These are phyloP conservation scores for Colletotrichum kahawae DNA, from an alignment of 2,329 filamentous ascomycete genomes.

Conservation along the genomic window DNA sequence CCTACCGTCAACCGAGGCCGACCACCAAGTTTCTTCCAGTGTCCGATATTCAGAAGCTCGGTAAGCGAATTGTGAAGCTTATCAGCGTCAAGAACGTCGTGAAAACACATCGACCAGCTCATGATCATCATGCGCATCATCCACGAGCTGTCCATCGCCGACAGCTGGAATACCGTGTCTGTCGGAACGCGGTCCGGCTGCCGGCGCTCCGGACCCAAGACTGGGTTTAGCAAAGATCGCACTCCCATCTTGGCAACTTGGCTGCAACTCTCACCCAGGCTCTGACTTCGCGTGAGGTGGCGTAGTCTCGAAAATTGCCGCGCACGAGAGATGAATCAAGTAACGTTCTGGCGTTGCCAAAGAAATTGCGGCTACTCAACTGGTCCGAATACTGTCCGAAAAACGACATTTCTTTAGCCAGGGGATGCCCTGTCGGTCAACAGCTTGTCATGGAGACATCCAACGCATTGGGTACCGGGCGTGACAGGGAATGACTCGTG, in stretches of 20 bases:
- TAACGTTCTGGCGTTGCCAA: background rate
- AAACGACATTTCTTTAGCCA: background rate
- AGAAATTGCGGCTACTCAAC: background rate
- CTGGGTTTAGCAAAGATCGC: slow-evolving; percentile 5
- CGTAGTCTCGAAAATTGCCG: background rate
- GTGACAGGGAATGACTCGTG: slow-evolving; percentile 1
- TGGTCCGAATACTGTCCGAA: background rate
- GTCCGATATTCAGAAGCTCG: slow-evolving; percentile 42
- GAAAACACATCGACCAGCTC: slow-evolving; percentile 43
- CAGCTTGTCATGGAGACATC: background rate
- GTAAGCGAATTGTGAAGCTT: slow-evolving; percentile 40
- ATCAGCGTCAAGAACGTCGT: slow-evolving; percentile 48
- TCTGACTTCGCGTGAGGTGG: background rate
- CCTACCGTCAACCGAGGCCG: slow-evolving; percentile 42
- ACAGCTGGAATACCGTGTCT: slow-evolving; percentile 26
- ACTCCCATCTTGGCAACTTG: background rate
- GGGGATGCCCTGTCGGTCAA: background rate
- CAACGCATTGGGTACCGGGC: background rate
- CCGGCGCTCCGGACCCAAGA: background rate
- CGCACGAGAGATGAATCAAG: background rate
- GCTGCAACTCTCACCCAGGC: background rate
- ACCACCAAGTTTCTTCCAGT: slow-evolving; percentile 52
- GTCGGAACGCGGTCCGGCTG: background rate
- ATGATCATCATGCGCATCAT: slow-evolving; percentile 35
- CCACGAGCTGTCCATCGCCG: slow-evolving; percentile 34